phyloP scores from a whole-genome alignment of 2,329 filamentous ascomycete genomes.

The Trichothecium sympodiale region DNA sequence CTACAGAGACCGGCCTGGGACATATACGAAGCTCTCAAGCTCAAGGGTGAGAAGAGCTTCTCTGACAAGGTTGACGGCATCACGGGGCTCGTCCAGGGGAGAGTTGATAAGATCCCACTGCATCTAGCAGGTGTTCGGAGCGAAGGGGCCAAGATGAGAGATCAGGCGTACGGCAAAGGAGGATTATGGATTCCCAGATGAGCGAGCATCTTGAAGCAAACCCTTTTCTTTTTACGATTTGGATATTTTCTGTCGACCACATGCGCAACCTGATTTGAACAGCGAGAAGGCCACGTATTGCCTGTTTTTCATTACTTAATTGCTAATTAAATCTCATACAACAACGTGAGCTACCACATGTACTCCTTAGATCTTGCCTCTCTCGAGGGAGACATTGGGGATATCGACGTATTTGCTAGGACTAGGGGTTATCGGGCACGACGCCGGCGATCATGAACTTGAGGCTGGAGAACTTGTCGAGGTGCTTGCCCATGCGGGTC shows the following conservation, averaged over 20 bases:
- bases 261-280: no score
- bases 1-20: constrained; percentile 35
- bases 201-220: no score
- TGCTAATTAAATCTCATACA: no score
- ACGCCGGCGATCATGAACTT: constrained; percentile 22
- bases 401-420: constrained; percentile 21
- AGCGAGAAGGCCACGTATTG: no score
- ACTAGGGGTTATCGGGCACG: constrained; percentile 22
- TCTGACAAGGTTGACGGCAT: constrained; percentile 35
- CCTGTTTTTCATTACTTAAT: no score
- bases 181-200: constrained; percentile 33
- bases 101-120: constrained; percentile 46
- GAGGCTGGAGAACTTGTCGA: constrained; percentile 23
- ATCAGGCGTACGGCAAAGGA: constrained; percentile 36
- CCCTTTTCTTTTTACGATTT: no score
- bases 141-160: constrained; percentile 31
- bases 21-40: constrained; percentile 23
- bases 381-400: constrained; percentile 15
- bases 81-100: constrained; percentile 37
- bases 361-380: constrained; percentile 10
- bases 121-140: constrained; percentile 49
- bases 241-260: no score
- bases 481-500: constrained; percentile 15
- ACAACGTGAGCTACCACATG: constrained; percentile 4
- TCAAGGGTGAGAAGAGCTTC: constrained; percentile 29